phyloP scores from a whole-genome alignment of 345 rosid species.

The Arabis hirsuta region DNA sequence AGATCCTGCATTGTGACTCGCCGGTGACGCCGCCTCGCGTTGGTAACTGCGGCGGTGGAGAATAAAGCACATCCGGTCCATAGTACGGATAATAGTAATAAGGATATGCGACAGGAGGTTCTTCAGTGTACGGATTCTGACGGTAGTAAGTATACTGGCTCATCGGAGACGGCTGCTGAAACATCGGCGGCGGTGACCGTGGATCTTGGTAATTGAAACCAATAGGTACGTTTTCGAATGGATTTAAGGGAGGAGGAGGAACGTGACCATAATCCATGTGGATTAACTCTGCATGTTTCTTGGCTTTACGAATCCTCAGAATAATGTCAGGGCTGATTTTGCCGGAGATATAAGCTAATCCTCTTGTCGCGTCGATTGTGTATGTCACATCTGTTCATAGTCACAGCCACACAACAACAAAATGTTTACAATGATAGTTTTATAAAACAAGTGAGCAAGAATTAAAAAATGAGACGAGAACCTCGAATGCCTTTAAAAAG shows the following conservation, averaged over 20 bases:
- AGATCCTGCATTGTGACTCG: constrained; percentile 24
- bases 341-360: constrained; percentile 29
- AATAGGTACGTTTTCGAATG: neutral
- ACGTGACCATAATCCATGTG: constrained; percentile 35
- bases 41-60: constrained; percentile 23
- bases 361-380: constrained; percentile 35
- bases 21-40: constrained; percentile 16
- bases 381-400: constrained; percentile 35
- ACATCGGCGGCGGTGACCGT: neutral
- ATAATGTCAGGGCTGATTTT: constrained; percentile 31
- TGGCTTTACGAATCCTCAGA: constrained; percentile 32
- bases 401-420: neutral
- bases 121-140: neutral
- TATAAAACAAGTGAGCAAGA: neutral
- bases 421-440: neutral
- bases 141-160: neutral
- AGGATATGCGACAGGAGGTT: constrained; percentile 21
- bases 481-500: constrained; percentile 28
- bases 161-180: neutral
- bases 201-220: neutral
- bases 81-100: constrained; percentile 24
- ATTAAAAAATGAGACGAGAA: neutral
- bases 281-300: constrained; percentile 30
- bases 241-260: neutral
- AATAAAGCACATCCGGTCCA: constrained; percentile 21